Evolutionary conservation across 2,329 filamentous ascomycete genomes (phyloP), one percentile per base, ranked within the genome.

Genomic region (Hansfordia pulvinata): DNA sequence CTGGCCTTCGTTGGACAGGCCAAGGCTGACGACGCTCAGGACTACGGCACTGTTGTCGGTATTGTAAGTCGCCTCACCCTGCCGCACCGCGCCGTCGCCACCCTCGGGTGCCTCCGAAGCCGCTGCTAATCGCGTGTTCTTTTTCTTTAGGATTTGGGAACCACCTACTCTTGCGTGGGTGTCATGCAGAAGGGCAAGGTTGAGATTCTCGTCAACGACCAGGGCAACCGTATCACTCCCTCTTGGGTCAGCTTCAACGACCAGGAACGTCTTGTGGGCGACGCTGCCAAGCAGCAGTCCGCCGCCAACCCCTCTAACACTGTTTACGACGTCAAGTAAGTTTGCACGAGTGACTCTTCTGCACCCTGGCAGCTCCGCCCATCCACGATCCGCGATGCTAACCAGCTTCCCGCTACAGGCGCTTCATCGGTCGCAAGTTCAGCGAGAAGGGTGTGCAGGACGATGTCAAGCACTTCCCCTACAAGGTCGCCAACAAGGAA

Each of bases 381-480:
- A n/a, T n/a, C n/a, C n/a, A n/a, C n/a, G n/a, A n/a, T n/a, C n/a
- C n/a, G n/a, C n/a, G n/a, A n/a, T 28, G 35, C 55, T 59, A 44
- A 58, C 41, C 31, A 14, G 16, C 23, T 29, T 39, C 32, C 27
- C 33, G 17, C 26, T 30, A 6, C 37, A 84, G 79, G 64, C 82
- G 82, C 52, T 58, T 90, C 46, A 86, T 90, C 50, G 82, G 82
- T 47, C 80, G 80, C 56, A 90, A 86, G 61, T 86, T 67, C 56
- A 60, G 62, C 26, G 82, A 90, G 54, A 81, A 78, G 64, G 82
- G 92, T 38, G 77, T 94, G 40, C 86, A 94, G 64, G 69, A 65
- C 52, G 90, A 98, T 52, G 71, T 90, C 52, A 96, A 98, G 81
- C 82, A 94, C 69, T 94, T 93, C 72, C 88, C 90, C 49, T 98